A percentile compares a stretch with the other conserved stretches of the same genome.
Conservation (phyloP, 2,329 filamentous ascomycete species). For the Trichoderma sp. region DNA sequence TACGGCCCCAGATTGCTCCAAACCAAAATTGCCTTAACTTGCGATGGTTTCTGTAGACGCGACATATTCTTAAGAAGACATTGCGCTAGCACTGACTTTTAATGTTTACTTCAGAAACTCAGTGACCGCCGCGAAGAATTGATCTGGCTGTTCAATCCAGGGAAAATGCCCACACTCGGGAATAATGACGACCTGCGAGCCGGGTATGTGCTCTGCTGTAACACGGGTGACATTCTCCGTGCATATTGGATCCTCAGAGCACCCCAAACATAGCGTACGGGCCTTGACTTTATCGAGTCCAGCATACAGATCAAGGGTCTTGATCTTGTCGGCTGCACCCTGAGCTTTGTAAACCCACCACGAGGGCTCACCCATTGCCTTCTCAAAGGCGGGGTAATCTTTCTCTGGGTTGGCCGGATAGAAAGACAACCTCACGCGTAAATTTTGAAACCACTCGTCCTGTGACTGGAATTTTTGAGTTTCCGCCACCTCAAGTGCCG, state of each 20-base stretch:
- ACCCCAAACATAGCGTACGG: not conserved
- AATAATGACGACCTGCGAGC: not conserved
- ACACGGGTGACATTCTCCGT: not conserved
- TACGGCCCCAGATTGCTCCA: not conserved
- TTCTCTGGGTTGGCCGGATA: not conserved
- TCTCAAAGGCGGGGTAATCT: not conserved
- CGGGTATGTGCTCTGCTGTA: not conserved
- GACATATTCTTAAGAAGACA: not conserved
- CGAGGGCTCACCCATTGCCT: not conserved
- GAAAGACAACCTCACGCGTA: not conserved
- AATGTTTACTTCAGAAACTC: not conserved
- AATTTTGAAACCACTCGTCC: not conserved
- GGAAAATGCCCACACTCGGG: not conserved
- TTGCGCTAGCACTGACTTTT: too few species aligned
- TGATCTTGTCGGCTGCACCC: not conserved
- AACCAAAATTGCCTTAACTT: not conserved
- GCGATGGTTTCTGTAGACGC: not conserved
- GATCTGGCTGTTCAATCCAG: not conserved
- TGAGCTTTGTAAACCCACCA: not conserved
- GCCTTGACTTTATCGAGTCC: not conserved
- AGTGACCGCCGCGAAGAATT: not conserved
- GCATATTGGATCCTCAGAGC: not conserved
- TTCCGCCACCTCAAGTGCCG: not conserved
- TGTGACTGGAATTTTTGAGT: not conserved
- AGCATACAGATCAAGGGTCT: not conserved